These are phyloP conservation scores for Dryas integrifolia DNA, from an alignment of 331 rosid species.

Conservation along the genomic window DNA sequence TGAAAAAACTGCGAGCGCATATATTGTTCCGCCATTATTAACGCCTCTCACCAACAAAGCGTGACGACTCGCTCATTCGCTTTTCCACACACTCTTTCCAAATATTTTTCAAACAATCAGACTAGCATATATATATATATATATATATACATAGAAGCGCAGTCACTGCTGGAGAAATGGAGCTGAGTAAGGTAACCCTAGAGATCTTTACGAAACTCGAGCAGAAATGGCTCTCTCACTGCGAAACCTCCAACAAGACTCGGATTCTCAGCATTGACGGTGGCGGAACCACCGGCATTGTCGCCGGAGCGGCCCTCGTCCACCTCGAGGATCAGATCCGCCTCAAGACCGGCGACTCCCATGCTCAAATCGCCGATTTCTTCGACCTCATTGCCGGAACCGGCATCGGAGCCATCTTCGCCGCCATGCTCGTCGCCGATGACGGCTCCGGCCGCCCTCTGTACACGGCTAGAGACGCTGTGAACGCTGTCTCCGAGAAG, in stretches of 20 bases:
- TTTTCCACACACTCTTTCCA: conserved; percentile 5
- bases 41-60: conserved; percentile 45
- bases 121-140: not conserved
- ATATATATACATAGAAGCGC: too few relatives aligned
- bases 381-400: conserved; percentile 88
- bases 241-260: conserved; percentile 53
- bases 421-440: conserved; percentile 66
- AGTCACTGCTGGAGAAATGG: conserved; percentile 39
- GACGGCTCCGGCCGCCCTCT: conserved; percentile 76
- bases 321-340: conserved; percentile 98
- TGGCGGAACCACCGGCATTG: conserved; percentile 73
- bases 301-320: conserved; percentile 68
- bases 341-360: conserved; percentile 64
- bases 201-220: conserved; percentile 94
- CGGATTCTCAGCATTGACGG: conserved; percentile 96
- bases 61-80: conserved; percentile 34
- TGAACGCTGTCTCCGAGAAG: conserved; percentile 31
- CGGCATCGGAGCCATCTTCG: conserved; percentile 82
- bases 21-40: conserved; percentile 32
- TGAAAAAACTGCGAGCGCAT: too few relatives aligned
- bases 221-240: conserved; percentile 94
- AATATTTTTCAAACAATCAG: not conserved
- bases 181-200: conserved; percentile 65
- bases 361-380: conserved; percentile 70
- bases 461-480: conserved; percentile 66